A percentile compares a stretch with the other conserved stretches of the same genome.
Evolutionary conservation across 1,284 basidiomycete genomes (phyloP).

Genomic region (Ceraceosorus bombacis): DNA sequence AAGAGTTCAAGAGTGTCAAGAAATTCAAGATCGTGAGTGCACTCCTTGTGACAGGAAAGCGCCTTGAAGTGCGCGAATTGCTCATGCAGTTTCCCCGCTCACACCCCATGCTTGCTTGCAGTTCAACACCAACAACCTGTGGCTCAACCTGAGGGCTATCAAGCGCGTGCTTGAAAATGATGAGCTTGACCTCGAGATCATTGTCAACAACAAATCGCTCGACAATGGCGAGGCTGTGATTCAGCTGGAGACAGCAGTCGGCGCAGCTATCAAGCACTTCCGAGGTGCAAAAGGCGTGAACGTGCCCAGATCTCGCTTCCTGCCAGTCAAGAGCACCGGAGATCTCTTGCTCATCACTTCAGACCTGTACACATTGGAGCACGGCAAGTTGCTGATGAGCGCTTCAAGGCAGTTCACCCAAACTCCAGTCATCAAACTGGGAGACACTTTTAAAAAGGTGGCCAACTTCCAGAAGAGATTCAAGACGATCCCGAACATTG

Average conservation of each 20-base stretch:
- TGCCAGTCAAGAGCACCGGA: conserved; percentile 69
- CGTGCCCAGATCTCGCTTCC: conserved; percentile 91
- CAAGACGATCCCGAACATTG: conserved; percentile 81
- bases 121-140: conserved; percentile 78
- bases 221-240: conserved; percentile 65
- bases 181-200: conserved; percentile 75
- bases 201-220: conserved; percentile 77
- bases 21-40: conserved; percentile 48
- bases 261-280: conserved; percentile 97
- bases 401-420: conserved; percentile 58
- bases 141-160: conserved; percentile 83
- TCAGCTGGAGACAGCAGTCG: conserved; percentile 93
- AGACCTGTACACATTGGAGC: conserved; percentile 88
- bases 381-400: conserved; percentile 82
- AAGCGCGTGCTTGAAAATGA: conserved; percentile 88
- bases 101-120: not conserved
- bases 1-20: conserved; percentile 88
- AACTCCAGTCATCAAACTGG: conserved; percentile 95
- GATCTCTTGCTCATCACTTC: conserved; percentile 85
- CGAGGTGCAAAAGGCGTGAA: conserved; percentile 86
- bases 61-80: not conserved
- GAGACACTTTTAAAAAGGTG: conserved; percentile 71
- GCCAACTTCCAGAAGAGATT: conserved; percentile 94
- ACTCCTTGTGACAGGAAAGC: not conserved
- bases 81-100: not conserved